Conservation (phyloP, 495 filamentous ascomycete genomes). For the Penicillium subrubescens region DNA sequence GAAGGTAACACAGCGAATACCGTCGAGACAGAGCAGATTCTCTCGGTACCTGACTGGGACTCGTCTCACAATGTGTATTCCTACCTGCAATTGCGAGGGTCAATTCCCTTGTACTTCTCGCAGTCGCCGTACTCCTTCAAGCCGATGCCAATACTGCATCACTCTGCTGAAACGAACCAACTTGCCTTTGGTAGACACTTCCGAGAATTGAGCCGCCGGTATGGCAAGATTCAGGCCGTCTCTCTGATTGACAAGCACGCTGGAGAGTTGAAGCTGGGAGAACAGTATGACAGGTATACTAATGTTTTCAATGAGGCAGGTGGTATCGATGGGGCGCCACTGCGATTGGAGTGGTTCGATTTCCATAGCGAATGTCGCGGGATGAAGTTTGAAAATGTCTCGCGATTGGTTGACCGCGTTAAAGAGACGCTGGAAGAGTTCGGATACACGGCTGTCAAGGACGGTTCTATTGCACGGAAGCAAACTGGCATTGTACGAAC, state of each 20-base stretch:
- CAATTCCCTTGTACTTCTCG: conserved; percentile 89
- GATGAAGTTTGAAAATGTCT: conserved; percentile 97
- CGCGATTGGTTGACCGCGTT: conserved; percentile 70
- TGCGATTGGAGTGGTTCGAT: conserved; percentile 92
- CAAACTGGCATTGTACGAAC: conserved; percentile 82
- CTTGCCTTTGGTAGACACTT: conserved; percentile 81
- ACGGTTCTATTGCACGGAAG: conserved; percentile 49
- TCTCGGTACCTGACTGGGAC: conserved; percentile 67
- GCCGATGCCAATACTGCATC: conserved; percentile 77
- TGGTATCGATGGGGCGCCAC: conserved; percentile 50
- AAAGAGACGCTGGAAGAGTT: conserved; percentile 61
- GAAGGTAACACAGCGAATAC: conserved; percentile 84
- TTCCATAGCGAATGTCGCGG: conserved; percentile 89
- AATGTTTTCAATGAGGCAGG: conserved; percentile 63
- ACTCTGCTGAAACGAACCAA: conserved; percentile 74
- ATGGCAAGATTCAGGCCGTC: conserved; percentile 76
- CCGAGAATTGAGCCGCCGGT: conserved; percentile 59
- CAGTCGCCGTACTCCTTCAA: conserved; percentile 93
- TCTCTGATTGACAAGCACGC: conserved; percentile 86
- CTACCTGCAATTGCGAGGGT: conserved; percentile 82
- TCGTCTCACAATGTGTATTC: conserved; percentile 68
- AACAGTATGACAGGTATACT: conserved; percentile 69
- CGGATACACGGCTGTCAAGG: conserved; percentile 62
- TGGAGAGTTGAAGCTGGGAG: conserved; percentile 75
- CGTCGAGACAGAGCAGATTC: conserved; percentile 92